A percentile compares a stretch with the other conserved stretches of the same genome.
These are phyloP conservation scores for Oxytropis ochrocephala DNA, from an alignment of 306 rosid species.

Conservation along the genomic window DNA sequence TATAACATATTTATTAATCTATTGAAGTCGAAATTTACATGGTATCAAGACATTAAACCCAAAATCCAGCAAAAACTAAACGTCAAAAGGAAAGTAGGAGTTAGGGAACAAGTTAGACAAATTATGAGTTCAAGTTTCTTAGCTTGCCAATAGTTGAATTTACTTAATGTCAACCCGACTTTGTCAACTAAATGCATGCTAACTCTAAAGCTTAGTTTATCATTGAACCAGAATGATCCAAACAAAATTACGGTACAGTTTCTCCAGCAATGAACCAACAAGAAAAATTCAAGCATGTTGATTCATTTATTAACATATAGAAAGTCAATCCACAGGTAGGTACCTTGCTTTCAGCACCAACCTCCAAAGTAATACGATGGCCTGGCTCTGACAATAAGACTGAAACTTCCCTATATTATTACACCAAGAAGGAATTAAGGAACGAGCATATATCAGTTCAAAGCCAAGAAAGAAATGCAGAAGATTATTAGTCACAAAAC, in stretches of 20 bases:
- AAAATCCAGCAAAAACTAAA: not conserved
- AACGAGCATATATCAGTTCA: not conserved
- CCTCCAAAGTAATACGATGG: slow-evolving; percentile 36
- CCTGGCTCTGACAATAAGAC: slow-evolving; percentile 35
- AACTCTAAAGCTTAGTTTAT: not conserved
- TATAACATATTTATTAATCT: not conserved
- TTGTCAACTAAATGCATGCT: not conserved
- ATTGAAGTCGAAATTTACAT: not conserved
- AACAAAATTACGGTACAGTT: not conserved
- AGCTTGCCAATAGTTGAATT: not conserved
- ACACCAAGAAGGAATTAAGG: not conserved
- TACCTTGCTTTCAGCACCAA: slow-evolving; percentile 27
- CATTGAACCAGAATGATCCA: not conserved
- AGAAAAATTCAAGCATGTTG: not conserved
- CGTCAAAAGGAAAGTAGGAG: not conserved
- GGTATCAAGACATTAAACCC: not conserved
- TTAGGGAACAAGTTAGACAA: not conserved
- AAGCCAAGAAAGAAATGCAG: not conserved
- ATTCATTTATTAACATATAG: not conserved
- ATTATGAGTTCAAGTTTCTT: not conserved
- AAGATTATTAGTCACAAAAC: slow-evolving; percentile 22
- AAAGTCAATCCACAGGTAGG: slow-evolving; percentile 22
- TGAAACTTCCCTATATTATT: slow-evolving; percentile 45
- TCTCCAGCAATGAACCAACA: not conserved
- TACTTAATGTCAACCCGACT: not conserved